These are phyloP conservation scores for Diaporthe ampelina DNA, from an alignment of 2,329 filamentous ascomycete species.

Conservation along the genomic window DNA sequence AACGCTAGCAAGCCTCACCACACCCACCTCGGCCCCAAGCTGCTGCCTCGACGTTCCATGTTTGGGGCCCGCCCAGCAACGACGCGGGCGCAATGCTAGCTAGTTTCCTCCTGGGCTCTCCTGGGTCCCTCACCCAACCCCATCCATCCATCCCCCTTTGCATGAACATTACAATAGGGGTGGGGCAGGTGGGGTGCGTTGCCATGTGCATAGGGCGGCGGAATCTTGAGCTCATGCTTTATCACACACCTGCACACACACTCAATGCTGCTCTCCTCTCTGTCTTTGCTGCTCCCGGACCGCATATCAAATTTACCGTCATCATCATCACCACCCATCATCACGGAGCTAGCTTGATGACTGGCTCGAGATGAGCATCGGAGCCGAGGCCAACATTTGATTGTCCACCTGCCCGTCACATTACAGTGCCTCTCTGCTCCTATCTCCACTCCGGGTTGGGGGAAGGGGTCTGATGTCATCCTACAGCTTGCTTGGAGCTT, in stretches of 20 bases:
- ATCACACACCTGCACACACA: not conserved
- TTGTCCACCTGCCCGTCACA: not conserved
- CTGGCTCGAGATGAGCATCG: not conserved
- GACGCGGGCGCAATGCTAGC: constrained; percentile 20
- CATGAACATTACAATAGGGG: constrained; percentile 28
- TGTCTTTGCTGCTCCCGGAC: not conserved
- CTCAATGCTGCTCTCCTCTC: not conserved
- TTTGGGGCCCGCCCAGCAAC: constrained; percentile 14
- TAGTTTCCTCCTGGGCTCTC: not conserved
- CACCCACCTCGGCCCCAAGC: constrained; percentile 19
- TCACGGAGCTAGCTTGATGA: not conserved
- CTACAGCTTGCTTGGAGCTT: constrained; percentile 11
- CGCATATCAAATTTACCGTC: not conserved
- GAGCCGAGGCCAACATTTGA: not conserved
- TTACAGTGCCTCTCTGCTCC: not conserved
- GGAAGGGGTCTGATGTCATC: constrained; percentile 13
- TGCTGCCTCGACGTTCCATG: constrained; percentile 12
- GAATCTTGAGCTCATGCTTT: constrained; percentile 33
- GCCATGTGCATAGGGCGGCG: constrained; percentile 25
- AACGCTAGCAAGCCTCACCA: constrained; percentile 31
- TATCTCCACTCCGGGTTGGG: not conserved
- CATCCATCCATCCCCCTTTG: not conserved
- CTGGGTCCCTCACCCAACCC: too few species aligned
- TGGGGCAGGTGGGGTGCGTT: constrained; percentile 10
- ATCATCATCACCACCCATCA: not conserved